Conservation (phyloP, 2,329 filamentous ascomycete species). For the Emericellopsis cladophorae region DNA sequence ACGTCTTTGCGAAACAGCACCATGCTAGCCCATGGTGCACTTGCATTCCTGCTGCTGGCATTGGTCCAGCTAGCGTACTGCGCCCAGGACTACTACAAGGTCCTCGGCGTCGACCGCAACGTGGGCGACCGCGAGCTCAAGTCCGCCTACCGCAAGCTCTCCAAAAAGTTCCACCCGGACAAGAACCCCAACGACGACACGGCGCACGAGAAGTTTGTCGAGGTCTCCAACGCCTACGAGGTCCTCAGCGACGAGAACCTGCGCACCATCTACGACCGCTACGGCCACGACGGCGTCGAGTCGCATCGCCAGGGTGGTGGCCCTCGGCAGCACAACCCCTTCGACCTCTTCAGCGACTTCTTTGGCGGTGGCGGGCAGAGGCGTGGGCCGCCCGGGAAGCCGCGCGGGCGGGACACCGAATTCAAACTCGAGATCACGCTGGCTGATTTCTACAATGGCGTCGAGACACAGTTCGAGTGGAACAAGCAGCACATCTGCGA, state of each 20-base stretch:
- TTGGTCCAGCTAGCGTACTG: constrained; percentile 42
- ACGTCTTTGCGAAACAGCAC: constrained; percentile 9
- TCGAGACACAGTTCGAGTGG: constrained; percentile 74
- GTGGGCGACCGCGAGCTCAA: constrained; percentile 86
- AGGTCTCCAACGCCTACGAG: constrained; percentile 92
- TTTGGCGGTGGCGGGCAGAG: constrained; percentile 84
- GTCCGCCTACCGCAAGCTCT: constrained; percentile 78
- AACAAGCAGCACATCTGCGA: constrained; percentile 96
- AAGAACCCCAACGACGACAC: constrained; percentile 82
- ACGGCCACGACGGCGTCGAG: constrained; percentile 83
- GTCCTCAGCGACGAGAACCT: constrained; percentile 68
- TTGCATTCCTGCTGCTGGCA: constrained; percentile 35
- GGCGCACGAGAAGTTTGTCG: constrained; percentile 83
- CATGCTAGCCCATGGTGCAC: constrained; percentile 39
- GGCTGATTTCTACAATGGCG: constrained; percentile 85
- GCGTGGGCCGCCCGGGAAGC: constrained; percentile 45
- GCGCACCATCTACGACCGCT: constrained; percentile 84
- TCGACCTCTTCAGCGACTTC: constrained; percentile 93
- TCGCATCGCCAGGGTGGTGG: constrained; percentile 63
- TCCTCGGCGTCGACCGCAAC: constrained; percentile 67
- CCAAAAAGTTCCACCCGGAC: constrained; percentile 94
- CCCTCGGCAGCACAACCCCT: constrained; percentile 64
- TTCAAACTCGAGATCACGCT: constrained; percentile 68
- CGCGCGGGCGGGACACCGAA: constrained; percentile 81
- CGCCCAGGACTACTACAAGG: constrained; percentile 68